Conservation (phyloP, 2,329 filamentous ascomycete species). For the Colletotrichum acutatum region DNA sequence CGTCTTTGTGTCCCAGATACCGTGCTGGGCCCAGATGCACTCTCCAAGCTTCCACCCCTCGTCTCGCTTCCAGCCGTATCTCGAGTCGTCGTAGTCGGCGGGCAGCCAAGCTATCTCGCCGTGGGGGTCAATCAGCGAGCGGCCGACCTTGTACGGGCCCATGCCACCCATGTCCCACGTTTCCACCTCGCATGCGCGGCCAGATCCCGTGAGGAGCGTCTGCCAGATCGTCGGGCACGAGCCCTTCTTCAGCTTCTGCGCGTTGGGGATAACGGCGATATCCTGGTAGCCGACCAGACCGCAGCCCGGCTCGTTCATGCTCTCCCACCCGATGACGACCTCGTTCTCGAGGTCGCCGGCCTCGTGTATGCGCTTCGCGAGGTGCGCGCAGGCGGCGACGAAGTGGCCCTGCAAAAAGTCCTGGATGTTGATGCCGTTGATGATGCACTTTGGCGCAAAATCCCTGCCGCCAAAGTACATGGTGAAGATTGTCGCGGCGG, state of each 20-base stretch:
- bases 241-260: constrained; percentile 92
- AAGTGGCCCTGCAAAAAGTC: constrained; percentile 94
- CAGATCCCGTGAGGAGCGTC: constrained; percentile 90
- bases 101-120: constrained; percentile 88
- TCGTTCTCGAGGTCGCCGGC: constrained; percentile 89
- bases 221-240: constrained; percentile 96
- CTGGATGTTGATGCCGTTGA: constrained; percentile 95
- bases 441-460: constrained; percentile 95
- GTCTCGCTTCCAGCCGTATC: constrained; percentile 91
- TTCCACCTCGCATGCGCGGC: constrained; percentile 87
- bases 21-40: constrained; percentile 97
- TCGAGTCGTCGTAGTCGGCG: constrained; percentile 82
- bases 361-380: constrained; percentile 87
- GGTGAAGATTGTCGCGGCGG: constrained; percentile 90
- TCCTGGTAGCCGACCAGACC: constrained; percentile 88
- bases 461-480: constrained; percentile 91
- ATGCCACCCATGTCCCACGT: constrained; percentile 95
- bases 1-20: constrained; percentile 86
- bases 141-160: constrained; percentile 90
- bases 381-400: constrained; percentile 79
- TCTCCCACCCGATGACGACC: constrained; percentile 95
- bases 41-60: constrained; percentile 91
- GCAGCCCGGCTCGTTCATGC: constrained; percentile 92
- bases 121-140: constrained; percentile 85
- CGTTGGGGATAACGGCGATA: constrained; percentile 81